Percentiles rank a stretch among this genome's conserved stretches.
Evolutionary conservation across 805 yeast genomes (phyloP).

Genomic region (Suhomyces sp.): DNA sequence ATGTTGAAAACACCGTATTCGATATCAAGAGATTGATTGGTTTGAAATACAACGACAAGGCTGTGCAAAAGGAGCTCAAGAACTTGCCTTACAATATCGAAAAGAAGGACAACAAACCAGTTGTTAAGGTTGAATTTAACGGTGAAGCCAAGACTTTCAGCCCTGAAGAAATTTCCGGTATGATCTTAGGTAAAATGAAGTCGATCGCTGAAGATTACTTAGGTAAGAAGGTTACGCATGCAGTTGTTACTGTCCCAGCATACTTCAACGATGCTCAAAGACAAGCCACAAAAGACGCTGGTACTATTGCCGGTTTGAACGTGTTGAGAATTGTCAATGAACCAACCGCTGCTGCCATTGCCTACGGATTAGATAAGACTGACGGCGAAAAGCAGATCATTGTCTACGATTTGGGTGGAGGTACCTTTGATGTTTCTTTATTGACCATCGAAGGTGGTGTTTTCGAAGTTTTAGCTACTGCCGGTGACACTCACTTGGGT

Average conservation of each 20-base stretch:
- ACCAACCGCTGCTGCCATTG: conserved; percentile 49
- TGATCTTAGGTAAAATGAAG: conserved; percentile 88
- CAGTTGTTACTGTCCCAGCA: conserved; percentile 92
- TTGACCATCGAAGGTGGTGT: conserved; percentile 47
- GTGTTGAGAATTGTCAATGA: conserved; percentile 87
- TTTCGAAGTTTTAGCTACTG: conserved; percentile 47
- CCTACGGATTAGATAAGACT: conserved; percentile 32
- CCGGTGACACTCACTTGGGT: conserved; percentile 52
- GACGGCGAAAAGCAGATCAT: conserved; percentile 43
- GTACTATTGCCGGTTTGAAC: conserved; percentile 86
- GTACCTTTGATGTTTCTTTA: conserved; percentile 38
- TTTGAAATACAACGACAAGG: conserved; percentile 73
- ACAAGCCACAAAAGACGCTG: conserved; percentile 93
- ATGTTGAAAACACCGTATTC: conserved; percentile 86
- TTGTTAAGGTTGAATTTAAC: conserved; percentile 76
- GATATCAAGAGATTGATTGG: conserved; percentile 94
- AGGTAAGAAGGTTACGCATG: conserved; percentile 73
- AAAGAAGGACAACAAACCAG: conserved; percentile 72
- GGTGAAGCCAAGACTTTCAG: conserved; percentile 85
- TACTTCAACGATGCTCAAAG: conserved; percentile 92
- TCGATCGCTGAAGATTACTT: conserved; percentile 76
- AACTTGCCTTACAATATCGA: conserved; percentile 82
- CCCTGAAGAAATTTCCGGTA: conserved; percentile 93
- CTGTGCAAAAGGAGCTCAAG: conserved; percentile 87
- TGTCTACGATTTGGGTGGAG: conserved; percentile 51